Percentiles rank a stretch among this genome's conserved stretches.
These are phyloP conservation scores for Schizophyllum commune DNA, from an alignment of 1,284 basidiomycete genomes.

Conservation along the genomic window DNA sequence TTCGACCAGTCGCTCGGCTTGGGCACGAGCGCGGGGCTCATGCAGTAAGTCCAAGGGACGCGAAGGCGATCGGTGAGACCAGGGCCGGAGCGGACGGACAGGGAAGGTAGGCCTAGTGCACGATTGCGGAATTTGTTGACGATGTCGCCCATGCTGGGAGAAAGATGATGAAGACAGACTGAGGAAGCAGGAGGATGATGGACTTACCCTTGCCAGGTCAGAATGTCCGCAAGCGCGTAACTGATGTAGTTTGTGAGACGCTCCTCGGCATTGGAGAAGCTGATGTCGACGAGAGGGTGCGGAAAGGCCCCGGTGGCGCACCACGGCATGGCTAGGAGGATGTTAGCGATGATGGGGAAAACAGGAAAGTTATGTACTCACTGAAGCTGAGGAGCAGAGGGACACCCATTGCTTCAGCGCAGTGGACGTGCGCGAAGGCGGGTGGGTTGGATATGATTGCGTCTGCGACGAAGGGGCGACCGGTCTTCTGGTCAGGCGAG, in stretches of 20 bases:
- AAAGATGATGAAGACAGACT: background rate
- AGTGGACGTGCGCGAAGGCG: conserved; percentile 56
- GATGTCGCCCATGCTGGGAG: conserved; percentile 47
- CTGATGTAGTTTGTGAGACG: conserved; percentile 50
- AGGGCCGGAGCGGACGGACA: conserved; percentile 42
- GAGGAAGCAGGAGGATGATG: background rate
- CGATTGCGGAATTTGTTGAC: conserved; percentile 50
- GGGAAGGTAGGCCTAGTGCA: conserved; percentile 42
- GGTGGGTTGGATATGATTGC: conserved; percentile 63
- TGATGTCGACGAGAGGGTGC: conserved; percentile 56
- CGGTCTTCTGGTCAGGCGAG: conserved; percentile 35
- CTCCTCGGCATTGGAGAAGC: conserved; percentile 40
- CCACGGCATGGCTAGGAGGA: conserved; percentile 20
- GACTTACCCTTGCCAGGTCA: conserved; percentile 50
- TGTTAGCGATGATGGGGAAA: background rate
- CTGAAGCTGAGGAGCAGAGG: conserved; percentile 53
- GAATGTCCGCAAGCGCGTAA: conserved; percentile 46
- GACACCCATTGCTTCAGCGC: conserved; percentile 56
- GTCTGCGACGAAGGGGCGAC: conserved; percentile 47
- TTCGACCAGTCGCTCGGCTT: conserved; percentile 60
- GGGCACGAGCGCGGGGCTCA: conserved; percentile 55
- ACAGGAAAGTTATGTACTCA: conserved; percentile 21
- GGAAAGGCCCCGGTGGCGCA: conserved; percentile 45
- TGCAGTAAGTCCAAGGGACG: conserved; percentile 66
- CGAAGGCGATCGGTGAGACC: conserved; percentile 49